Conservation (phyloP, 1,139 yeast species). For the Scheffersomyces stambukii region DNA sequence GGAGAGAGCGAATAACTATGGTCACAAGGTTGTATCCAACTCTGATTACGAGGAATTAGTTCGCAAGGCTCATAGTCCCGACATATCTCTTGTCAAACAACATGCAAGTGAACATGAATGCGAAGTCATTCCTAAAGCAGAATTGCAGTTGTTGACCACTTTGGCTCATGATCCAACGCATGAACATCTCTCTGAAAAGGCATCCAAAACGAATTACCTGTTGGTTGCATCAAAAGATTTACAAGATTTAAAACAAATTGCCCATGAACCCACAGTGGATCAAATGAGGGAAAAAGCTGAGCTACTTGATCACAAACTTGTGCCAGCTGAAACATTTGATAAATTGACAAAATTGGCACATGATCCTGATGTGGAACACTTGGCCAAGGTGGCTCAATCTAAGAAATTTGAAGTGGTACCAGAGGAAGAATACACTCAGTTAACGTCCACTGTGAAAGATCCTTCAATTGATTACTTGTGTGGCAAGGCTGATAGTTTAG, state of each 20-base stretch:
- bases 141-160: conserved; percentile 7
- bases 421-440: conserved; percentile 13
- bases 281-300: conserved; percentile 20
- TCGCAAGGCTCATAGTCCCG: conserved; percentile 7
- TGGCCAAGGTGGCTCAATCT: conserved; percentile 15
- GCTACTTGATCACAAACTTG: conserved; percentile 13
- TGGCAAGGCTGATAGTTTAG: too few relatives aligned
- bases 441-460: background rate
- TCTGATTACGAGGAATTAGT: conserved; percentile 2
- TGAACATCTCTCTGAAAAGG: conserved; percentile 5
- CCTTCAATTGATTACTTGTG: background rate
- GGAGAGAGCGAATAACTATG: conserved; percentile 9
- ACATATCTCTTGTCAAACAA: conserved; percentile 8
- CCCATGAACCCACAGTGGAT: conserved; percentile 16
- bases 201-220: conserved; percentile 11
- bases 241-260: conserved; percentile 15
- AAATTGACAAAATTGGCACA: conserved; percentile 11
- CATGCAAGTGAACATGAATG: conserved; percentile 12
- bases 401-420: conserved; percentile 17
- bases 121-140: conserved; percentile 16
- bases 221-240: conserved; percentile 14
- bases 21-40: background rate
- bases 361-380: conserved; percentile 22
- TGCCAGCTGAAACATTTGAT: conserved; percentile 15
- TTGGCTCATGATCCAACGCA: background rate